phyloP scores from a whole-genome alignment of 805 yeast genomes.

The Diddensiella caesifluorescens region DNA sequence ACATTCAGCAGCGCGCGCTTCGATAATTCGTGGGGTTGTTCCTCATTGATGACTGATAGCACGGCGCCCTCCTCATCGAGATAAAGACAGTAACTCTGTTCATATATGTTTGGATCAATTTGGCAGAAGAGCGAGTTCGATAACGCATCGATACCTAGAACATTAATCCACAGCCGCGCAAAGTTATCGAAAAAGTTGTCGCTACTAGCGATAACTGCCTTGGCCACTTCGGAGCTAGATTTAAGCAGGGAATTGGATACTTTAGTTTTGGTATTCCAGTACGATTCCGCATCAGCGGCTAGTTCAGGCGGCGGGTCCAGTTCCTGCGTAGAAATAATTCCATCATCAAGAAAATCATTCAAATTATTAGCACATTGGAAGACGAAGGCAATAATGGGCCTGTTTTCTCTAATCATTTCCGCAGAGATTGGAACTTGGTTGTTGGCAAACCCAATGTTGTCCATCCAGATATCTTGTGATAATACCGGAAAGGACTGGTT shows the following conservation, averaged over 20 bases:
- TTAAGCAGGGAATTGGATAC: too few relatives aligned
- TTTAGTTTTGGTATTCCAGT: too few relatives aligned
- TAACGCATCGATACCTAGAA: conserved; percentile 17
- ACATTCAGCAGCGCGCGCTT: not conserved
- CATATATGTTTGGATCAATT: conserved; percentile 13
- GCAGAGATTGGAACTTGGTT: conserved; percentile 10
- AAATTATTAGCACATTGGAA: conserved; percentile 10
- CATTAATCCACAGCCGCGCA: conserved; percentile 19
- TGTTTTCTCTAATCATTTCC: conserved; percentile 6
- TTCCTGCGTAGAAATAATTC: not conserved
- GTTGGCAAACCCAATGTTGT: conserved; percentile 7
- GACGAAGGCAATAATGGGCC: conserved; percentile 15
- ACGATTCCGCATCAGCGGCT: too few relatives aligned
- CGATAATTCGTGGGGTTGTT: not conserved
- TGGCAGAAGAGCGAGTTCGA: conserved; percentile 21
- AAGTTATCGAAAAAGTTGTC: conserved; percentile 21
- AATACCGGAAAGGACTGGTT: conserved; percentile 4
- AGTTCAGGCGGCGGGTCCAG: not conserved
- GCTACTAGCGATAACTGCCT: conserved; percentile 17
- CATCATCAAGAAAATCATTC: conserved; percentile 2
- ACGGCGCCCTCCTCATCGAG: conserved; percentile 10
- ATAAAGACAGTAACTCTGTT: conserved; percentile 18
- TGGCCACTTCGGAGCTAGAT: conserved; percentile 18
- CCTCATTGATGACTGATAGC: conserved; percentile 8
- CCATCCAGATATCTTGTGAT: conserved; percentile 11